These are phyloP conservation scores for Microsporum canis DNA, from an alignment of 2,329 filamentous ascomycete genomes.

Conservation along the genomic window DNA sequence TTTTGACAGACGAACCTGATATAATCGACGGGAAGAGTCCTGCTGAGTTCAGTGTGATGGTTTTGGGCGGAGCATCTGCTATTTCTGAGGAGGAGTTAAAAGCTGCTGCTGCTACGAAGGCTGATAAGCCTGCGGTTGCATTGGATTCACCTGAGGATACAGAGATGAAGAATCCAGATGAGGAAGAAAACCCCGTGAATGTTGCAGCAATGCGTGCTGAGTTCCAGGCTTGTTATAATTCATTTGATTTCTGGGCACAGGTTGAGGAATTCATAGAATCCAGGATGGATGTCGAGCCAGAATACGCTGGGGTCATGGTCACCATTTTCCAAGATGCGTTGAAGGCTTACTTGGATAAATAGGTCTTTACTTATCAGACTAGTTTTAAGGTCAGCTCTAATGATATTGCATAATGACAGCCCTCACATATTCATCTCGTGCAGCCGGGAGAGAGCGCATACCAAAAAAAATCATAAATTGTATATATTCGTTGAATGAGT, in stretches of 20 bases:
- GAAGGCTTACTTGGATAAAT: slow-evolving; percentile 30
- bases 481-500: neutral
- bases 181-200: slow-evolving; percentile 22
- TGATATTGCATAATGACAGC: neutral
- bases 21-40: slow-evolving; percentile 30
- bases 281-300: slow-evolving; percentile 65
- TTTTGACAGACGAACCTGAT: slow-evolving; percentile 48
- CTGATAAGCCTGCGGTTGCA: neutral
- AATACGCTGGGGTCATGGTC: slow-evolving; percentile 52
- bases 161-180: slow-evolving; percentile 10
- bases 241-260: slow-evolving; percentile 76
- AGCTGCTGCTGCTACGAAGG: slow-evolving; percentile 23
- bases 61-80: slow-evolving; percentile 59
- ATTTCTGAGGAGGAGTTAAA: slow-evolving; percentile 20
- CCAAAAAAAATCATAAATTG: neutral
- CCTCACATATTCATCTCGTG: neutral
- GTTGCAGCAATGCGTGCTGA: slow-evolving; percentile 34
- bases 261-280: slow-evolving; percentile 59
- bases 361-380: neutral
- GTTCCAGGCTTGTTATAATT: slow-evolving; percentile 29
- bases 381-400: neutral
- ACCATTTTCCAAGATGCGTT: slow-evolving; percentile 61
- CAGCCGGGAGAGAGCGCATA: neutral
- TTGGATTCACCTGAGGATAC: neutral
- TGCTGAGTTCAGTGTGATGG: slow-evolving; percentile 77